A percentile compares a stretch with the other conserved stretches of the same genome.
Evolutionary conservation across 495 filamentous ascomycete species (phyloP).

Genomic region (Bryoglossum gracile): DNA sequence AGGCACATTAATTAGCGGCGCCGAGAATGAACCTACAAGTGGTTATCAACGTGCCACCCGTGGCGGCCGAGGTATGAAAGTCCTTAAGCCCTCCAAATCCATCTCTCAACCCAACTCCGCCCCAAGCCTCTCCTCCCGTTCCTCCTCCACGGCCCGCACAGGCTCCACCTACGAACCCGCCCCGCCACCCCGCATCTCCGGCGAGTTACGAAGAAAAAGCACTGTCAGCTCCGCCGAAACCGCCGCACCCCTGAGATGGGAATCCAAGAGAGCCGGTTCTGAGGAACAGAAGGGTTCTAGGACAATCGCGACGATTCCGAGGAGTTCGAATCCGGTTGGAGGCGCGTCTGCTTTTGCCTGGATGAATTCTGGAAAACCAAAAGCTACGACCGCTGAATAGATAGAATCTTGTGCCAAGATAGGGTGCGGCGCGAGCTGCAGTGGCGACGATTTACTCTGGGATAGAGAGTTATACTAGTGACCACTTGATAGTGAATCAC

Average conservation of each 20-base stretch:
- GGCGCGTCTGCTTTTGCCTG: slow-evolving; percentile 95
- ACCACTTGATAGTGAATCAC: too few species aligned
- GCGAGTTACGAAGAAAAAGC: slow-evolving; percentile 23
- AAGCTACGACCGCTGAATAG: slow-evolving; percentile 22
- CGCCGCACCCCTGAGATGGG: slow-evolving; percentile 25
- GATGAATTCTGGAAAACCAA: slow-evolving; percentile 43
- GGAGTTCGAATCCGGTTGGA: slow-evolving; percentile 70
- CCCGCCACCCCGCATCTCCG: slow-evolving; percentile 28
- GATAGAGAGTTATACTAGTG: too few species aligned
- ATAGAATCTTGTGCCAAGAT: not conserved
- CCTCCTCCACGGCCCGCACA: slow-evolving; percentile 29
- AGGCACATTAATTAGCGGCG: slow-evolving; percentile 29
- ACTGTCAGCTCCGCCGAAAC: slow-evolving; percentile 24
- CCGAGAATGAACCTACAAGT: slow-evolving; percentile 30
- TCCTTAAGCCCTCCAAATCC: slow-evolving; percentile 61
- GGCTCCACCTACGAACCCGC: slow-evolving; percentile 40
- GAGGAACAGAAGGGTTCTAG: slow-evolving; percentile 35
- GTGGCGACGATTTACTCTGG: too few species aligned
- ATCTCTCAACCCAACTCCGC: slow-evolving; percentile 29
- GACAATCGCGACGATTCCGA: slow-evolving; percentile 33
- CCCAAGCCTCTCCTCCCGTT: slow-evolving; percentile 16
- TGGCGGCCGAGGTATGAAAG: slow-evolving; percentile 63
- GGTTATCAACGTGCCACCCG: slow-evolving; percentile 47
- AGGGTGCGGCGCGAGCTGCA: too few species aligned
- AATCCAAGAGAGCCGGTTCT: slow-evolving; percentile 26